Evolutionary conservation across 2,329 filamentous ascomycete species (phyloP).

Genomic region (Trichophyton equinum): DNA sequence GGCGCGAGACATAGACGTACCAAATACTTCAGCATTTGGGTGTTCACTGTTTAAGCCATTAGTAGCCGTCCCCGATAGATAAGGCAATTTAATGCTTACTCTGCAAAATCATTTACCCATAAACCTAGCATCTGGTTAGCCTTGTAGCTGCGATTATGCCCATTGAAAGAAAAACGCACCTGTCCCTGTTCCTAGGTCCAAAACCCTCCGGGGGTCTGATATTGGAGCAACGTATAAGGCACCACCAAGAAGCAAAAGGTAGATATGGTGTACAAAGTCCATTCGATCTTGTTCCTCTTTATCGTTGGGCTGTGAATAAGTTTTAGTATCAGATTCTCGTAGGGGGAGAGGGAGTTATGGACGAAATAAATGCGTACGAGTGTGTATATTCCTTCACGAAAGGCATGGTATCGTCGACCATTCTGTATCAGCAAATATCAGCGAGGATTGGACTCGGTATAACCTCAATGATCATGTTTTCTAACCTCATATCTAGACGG

Average conservation of each 20-base stretch:
- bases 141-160: no score
- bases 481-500: not conserved
- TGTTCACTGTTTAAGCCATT: not conserved
- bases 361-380: not conserved
- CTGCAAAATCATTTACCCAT: conserved; percentile 12
- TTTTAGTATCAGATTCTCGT: not conserved
- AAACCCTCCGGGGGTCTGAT: conserved; percentile 34
- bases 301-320: conserved; percentile 9
- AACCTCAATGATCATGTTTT: not conserved
- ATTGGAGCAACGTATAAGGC: conserved; percentile 38
- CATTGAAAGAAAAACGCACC: conserved; percentile 17
- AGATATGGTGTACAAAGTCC: conserved; percentile 45
- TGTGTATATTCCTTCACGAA: conserved; percentile 7
- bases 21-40: conserved; percentile 6
- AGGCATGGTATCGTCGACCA: conserved; percentile 10
- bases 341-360: not conserved
- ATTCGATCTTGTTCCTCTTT: conserved; percentile 12
- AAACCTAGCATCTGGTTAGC: conserved; percentile 3
- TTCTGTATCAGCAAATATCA: conserved; percentile 5
- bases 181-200: conserved; percentile 50
- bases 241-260: conserved; percentile 35
- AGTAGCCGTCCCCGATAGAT: not conserved
- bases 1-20: not conserved
- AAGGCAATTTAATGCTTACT: not conserved
- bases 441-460: not conserved